Evolutionary conservation across 495 filamentous ascomycete genomes (phyloP), one percentile per base, ranked within the genome.

Genomic region (Clavariopsis aquatica): DNA sequence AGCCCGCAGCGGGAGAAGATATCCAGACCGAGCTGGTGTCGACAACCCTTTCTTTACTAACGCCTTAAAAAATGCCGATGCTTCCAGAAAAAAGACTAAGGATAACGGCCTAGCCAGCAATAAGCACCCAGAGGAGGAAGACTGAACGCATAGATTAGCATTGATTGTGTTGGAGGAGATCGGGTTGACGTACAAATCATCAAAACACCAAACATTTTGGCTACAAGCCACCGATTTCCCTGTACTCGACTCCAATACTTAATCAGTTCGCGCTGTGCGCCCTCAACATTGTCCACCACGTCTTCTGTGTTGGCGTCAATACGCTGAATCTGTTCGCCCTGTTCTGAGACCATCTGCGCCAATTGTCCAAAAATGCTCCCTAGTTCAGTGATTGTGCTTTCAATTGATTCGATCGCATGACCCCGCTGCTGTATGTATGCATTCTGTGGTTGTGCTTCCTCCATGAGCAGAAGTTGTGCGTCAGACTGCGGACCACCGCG

Each of bases 141-240:
- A 77, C 60, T 67, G 29, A 13, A 17, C 43, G 43, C 10, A 52
- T 57, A 22, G 57, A 52, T 34, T 49, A 51, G n/a, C 5, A 19
- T 8, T 53, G 41, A 10, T 31, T 43, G 10, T 29, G 28, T 31
- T 8, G n/a, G 29, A 45, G 29, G 27, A 49, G 5, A 41, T 52
- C 23, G 51, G 49, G 52, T 23, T 57, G 22, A 60, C 64, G 26
- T 26, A 76, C 79, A 67, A 70, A 89, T 83, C 85, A 89, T 88
- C 69, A 89, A 72, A 70, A 89, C 89, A 58, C 94, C 94, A 84
- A 98, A 96, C 95, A 98, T 98, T 83, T 98, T 97, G 17, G 93
- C 95, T 56, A 98, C 85, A 51, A 98, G 78, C 94, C 95, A 98
- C 70, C 94, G 83, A 80, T 98, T 98, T 26, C 92, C 89, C 22